Conservation (phyloP, 208 protist genomes). For the Acanthamoeba castellanii region DNA sequence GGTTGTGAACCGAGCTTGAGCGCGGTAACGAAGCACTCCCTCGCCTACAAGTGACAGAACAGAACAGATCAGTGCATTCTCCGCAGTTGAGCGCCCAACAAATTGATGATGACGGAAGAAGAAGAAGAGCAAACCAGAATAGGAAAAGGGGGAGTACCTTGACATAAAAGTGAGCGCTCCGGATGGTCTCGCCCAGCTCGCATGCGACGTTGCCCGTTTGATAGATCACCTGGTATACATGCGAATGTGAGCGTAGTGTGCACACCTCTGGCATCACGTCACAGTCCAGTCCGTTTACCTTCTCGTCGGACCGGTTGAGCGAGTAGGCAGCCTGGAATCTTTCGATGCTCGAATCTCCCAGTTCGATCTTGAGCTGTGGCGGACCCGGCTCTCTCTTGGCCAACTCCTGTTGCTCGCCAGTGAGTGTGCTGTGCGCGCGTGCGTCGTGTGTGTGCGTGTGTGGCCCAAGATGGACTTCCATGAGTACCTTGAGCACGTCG, state of each 20-base stretch:
- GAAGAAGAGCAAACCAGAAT: background rate
- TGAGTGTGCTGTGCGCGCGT: background rate
- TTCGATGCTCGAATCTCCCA: conserved; percentile 67
- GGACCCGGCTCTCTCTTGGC: conserved; percentile 22
- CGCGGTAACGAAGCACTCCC: conserved; percentile 51
- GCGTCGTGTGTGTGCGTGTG: too few species aligned
- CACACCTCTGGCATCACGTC: background rate
- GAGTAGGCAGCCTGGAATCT: conserved; percentile 42
- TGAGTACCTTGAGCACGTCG: conserved; percentile 64
- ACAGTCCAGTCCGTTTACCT: background rate
- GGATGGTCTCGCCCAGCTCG: conserved; percentile 63
- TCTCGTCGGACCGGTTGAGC: conserved; percentile 43
- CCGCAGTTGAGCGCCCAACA: background rate
- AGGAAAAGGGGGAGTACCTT: background rate
- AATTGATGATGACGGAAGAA: background rate
- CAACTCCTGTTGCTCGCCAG: background rate
- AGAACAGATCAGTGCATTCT: background rate
- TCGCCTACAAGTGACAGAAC: background rate
- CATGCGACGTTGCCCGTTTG: conserved; percentile 67
- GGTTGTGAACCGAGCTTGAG: background rate
- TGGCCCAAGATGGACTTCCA: too few species aligned
- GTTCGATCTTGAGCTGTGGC: conserved; percentile 51
- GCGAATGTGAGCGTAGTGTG: background rate
- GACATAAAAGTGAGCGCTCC: conserved; percentile 55
- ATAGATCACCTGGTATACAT: conserved; percentile 37